Conservation (phyloP, 2,329 filamentous ascomycete genomes). For the Parastagonospora nodorum region DNA sequence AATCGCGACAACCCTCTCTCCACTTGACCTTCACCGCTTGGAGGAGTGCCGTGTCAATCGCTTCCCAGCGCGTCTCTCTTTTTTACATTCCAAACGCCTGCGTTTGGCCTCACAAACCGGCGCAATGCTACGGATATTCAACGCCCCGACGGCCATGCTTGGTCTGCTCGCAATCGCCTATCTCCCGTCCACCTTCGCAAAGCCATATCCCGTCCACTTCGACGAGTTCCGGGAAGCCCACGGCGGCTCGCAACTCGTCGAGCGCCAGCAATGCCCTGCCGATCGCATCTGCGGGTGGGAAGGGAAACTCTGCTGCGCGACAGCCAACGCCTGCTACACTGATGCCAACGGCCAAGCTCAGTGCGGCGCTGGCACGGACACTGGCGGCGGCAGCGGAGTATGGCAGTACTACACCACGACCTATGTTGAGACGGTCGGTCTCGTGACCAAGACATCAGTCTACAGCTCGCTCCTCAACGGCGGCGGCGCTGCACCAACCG, state of each 20-base stretch:
- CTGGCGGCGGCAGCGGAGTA: slow-evolving; percentile 44
- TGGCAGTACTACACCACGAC: slow-evolving; percentile 65
- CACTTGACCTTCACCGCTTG: slow-evolving; percentile 21
- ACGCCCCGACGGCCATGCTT: slow-evolving; percentile 74
- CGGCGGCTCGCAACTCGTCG: slow-evolving; percentile 36
- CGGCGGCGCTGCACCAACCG: slow-evolving; percentile 21
- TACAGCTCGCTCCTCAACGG: slow-evolving; percentile 51
- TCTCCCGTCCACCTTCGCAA: slow-evolving; percentile 60
- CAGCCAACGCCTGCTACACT: slow-evolving; percentile 36
- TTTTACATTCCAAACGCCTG: slow-evolving; percentile 5
- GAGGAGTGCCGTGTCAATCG: not conserved
- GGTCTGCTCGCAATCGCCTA: slow-evolving; percentile 46
- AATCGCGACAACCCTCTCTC: slow-evolving; percentile 12
- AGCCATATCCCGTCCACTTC: slow-evolving; percentile 37
- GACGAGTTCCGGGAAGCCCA: slow-evolving; percentile 33
- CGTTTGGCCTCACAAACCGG: slow-evolving; percentile 9
- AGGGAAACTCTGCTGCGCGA: slow-evolving; percentile 43
- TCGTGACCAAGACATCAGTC: slow-evolving; percentile 59
- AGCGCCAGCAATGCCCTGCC: slow-evolving; percentile 15
- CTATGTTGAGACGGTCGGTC: slow-evolving; percentile 58
- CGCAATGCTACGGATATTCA: slow-evolving; percentile 34
- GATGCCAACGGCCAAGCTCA: slow-evolving; percentile 44
- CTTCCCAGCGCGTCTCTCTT: not conserved
- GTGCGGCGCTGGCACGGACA: slow-evolving; percentile 26
- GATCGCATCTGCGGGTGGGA: slow-evolving; percentile 38